Conservation (phyloP, 1,284 basidiomycete genomes). For the Fomitopsis pinicola region DNA sequence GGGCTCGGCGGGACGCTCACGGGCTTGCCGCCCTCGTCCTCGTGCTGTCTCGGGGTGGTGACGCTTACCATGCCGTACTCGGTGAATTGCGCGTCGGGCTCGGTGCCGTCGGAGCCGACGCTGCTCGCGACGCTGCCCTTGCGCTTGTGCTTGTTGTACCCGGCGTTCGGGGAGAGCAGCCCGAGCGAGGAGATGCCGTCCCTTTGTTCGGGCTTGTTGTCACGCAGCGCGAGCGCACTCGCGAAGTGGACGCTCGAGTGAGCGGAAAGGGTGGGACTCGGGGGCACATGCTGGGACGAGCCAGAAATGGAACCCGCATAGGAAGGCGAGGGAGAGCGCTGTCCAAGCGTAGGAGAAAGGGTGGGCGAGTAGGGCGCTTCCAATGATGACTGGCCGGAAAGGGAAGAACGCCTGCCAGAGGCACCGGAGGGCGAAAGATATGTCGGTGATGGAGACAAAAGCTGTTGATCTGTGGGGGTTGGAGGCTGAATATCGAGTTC, state of each 20-base stretch:
- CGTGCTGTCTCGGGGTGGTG: slow-evolving; percentile 22
- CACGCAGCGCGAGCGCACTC: slow-evolving; percentile 58
- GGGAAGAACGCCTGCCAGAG: slow-evolving; percentile 11
- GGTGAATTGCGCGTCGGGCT: slow-evolving; percentile 28
- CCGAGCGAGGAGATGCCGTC: slow-evolving; percentile 52
- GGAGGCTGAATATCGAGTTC: neutral
- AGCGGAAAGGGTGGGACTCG: slow-evolving; percentile 69
- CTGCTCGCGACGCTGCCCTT: slow-evolving; percentile 44
- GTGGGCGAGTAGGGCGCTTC: slow-evolving; percentile 17
- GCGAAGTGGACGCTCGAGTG: slow-evolving; percentile 57
- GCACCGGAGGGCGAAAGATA: slow-evolving; percentile 14
- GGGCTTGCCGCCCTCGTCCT: slow-evolving; percentile 20
- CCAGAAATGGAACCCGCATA: slow-evolving; percentile 35
- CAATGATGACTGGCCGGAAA: slow-evolving; percentile 11
- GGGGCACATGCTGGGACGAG: slow-evolving; percentile 40
- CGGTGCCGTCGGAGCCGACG: slow-evolving; percentile 35
- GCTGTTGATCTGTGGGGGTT: slow-evolving; percentile 1
- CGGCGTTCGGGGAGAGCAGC: slow-evolving; percentile 43
- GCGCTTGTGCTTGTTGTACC: slow-evolving; percentile 37
- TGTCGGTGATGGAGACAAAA: slow-evolving; percentile 8
- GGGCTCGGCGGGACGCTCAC: slow-evolving; percentile 27
- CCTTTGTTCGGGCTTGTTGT: slow-evolving; percentile 64
- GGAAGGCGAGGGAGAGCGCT: slow-evolving; percentile 22
- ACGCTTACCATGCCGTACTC: slow-evolving; percentile 15
- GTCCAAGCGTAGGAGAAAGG: slow-evolving; percentile 15